A percentile compares a stretch with the other conserved stretches of the same genome.
Evolutionary conservation across 768 basidiomycete genomes (phyloP).

Genomic region (Naganishia vishniacii): DNA sequence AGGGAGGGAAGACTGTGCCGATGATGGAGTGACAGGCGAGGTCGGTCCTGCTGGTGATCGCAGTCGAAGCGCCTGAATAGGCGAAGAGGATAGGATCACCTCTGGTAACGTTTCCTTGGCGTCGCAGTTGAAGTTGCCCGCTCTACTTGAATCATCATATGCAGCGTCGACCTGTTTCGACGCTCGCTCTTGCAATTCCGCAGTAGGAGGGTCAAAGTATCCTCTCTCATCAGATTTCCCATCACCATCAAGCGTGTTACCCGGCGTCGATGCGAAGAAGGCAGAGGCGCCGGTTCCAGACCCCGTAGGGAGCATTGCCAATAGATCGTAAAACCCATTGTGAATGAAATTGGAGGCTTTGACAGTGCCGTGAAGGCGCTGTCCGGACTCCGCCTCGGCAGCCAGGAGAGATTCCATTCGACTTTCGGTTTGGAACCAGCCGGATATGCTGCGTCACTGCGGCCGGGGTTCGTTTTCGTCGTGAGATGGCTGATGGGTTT

Average conservation of each 20-base stretch:
- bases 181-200: too few relatives aligned
- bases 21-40: neutral
- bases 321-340: constrained; percentile 22
- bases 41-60: neutral
- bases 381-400: neutral
- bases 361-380: neutral
- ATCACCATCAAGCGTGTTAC: neutral
- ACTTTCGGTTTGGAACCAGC: neutral
- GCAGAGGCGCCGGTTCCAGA: constrained; percentile 3
- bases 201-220: neutral
- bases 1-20: neutral
- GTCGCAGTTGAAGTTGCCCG: too few relatives aligned
- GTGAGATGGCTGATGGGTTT: too few relatives aligned
- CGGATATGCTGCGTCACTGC: too few relatives aligned
- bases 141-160: too few relatives aligned
- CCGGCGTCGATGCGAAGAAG: neutral
- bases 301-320: constrained; percentile 1
- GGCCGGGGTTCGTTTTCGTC: too few relatives aligned
- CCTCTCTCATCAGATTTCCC: neutral
- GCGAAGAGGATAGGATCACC: too few relatives aligned
- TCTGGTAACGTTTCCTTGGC: neutral
- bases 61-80: neutral
- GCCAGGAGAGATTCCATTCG: neutral
- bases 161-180: too few relatives aligned
- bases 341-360: constrained; percentile 20